A percentile compares a stretch with the other conserved stretches of the same genome.
These are phyloP conservation scores for Globisporangium acanthophoron DNA, from an alignment of 352 stramenopile species.

Conservation along the genomic window DNA sequence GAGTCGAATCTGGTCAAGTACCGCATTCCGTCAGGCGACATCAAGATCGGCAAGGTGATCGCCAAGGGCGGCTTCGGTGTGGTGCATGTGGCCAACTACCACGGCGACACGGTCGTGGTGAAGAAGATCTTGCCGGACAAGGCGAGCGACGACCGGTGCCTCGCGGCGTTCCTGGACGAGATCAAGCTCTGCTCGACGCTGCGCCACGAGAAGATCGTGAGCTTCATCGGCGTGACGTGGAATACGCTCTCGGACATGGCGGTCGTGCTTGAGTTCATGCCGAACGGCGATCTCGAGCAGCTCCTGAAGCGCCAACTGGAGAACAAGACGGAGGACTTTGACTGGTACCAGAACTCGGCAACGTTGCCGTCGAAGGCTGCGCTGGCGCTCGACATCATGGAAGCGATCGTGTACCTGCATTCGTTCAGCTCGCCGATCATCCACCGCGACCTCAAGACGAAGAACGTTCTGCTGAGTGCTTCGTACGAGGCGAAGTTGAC, in stretches of 20 bases:
- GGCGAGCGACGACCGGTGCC: constrained; percentile 59
- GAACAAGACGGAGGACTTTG: constrained; percentile 48
- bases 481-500: constrained; percentile 72
- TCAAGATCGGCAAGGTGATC: constrained; percentile 54
- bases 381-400: constrained; percentile 68
- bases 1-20: constrained; percentile 72
- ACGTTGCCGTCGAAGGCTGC: constrained; percentile 42
- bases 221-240: constrained; percentile 81
- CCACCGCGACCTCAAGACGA: constrained; percentile 73
- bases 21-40: constrained; percentile 59
- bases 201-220: constrained; percentile 72
- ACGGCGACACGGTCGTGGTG: constrained; percentile 54
- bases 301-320: constrained; percentile 55
- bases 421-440: constrained; percentile 80
- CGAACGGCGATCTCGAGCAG: constrained; percentile 65
- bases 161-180: constrained; percentile 74
- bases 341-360: constrained; percentile 58
- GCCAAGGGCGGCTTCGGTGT: constrained; percentile 74
- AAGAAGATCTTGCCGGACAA: constrained; percentile 86
- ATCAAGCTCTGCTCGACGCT: constrained; percentile 82
- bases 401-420: constrained; percentile 79
- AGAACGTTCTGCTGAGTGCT: constrained; percentile 65
- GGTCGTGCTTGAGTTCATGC: constrained; percentile 79
- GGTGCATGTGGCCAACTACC: constrained; percentile 62
- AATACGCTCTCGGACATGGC: constrained; percentile 83